phyloP scores from a whole-genome alignment of 768 basidiomycete species.

The Serendipita sp. region DNA sequence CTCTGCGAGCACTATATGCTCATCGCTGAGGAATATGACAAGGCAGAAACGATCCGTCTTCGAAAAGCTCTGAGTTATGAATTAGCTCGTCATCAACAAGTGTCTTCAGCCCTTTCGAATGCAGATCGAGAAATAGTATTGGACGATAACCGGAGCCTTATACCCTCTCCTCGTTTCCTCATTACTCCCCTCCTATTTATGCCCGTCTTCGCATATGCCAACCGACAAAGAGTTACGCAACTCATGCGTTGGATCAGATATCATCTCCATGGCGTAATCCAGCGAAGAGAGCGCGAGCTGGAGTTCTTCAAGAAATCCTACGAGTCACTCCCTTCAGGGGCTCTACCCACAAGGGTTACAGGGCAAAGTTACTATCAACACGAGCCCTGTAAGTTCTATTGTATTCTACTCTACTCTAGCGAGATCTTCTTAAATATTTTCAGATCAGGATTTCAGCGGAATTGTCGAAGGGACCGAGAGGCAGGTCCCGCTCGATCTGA shows the following conservation, averaged over 20 bases:
- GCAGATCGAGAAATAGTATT: not conserved
- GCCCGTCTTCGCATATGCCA: not conserved
- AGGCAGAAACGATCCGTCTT: not conserved
- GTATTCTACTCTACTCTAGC: not conserved
- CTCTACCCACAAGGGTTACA: not conserved
- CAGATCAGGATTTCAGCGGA: not conserved
- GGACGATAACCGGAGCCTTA: too few relatives aligned
- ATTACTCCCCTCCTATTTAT: not conserved
- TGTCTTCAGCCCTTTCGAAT: not conserved
- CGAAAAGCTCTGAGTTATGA: not conserved
- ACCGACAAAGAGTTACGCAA: not conserved
- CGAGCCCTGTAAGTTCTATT: not conserved
- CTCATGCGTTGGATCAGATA: not conserved
- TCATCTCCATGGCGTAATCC: not conserved
- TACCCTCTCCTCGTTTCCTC: not conserved
- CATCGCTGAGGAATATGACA: slow-evolving; percentile 1
- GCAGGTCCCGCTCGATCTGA: not conserved
- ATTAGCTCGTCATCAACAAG: not conserved
- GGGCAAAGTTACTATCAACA: not conserved
- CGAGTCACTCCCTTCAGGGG: not conserved
- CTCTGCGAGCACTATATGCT: slow-evolving; percentile 6
- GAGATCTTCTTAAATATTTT: not conserved
- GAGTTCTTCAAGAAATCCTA: not conserved
- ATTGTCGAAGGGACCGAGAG: not conserved
- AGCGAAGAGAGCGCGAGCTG: not conserved